phyloP scores from a whole-genome alignment of 2,329 filamentous ascomycete genomes.

The Leptographium lundbergii region DNA sequence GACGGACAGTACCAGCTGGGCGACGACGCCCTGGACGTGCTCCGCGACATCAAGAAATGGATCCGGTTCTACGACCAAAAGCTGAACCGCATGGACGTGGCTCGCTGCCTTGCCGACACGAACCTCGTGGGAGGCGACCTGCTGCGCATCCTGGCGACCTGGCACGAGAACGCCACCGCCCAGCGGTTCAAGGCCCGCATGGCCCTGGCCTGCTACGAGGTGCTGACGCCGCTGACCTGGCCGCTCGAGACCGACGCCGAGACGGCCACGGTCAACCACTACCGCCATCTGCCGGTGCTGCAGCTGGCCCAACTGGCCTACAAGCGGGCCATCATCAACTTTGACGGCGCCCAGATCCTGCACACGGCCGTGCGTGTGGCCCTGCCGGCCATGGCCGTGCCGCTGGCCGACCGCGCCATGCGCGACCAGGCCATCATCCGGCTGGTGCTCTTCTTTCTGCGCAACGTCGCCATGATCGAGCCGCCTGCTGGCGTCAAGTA shows the following conservation, averaged over 20 bases:
- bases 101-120: conserved; percentile 79
- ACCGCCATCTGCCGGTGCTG: conserved; percentile 80
- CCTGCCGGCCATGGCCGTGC: conserved; percentile 72
- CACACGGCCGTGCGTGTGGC: conserved; percentile 70
- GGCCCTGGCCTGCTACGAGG: conserved; percentile 74
- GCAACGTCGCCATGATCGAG: conserved; percentile 78
- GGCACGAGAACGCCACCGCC: conserved; percentile 60
- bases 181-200: conserved; percentile 67
- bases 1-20: conserved; percentile 78
- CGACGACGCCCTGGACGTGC: conserved; percentile 81
- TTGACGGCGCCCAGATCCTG: conserved; percentile 63
- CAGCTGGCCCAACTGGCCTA: conserved; percentile 80
- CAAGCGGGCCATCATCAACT: conserved; percentile 79
- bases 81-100: conserved; percentile 86
- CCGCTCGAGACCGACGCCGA: conserved; percentile 69
- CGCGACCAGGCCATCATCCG: conserved; percentile 90
- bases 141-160: conserved; percentile 74
- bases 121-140: conserved; percentile 87
- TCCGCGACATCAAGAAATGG: conserved; percentile 93
- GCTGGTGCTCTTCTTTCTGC: conserved; percentile 74
- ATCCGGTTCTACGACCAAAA: conserved; percentile 90
- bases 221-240: conserved; percentile 90
- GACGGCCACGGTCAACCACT: conserved; percentile 83
- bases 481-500: conserved; percentile 59
- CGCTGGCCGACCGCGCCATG: conserved; percentile 59